phyloP scores from a whole-genome alignment of 2,329 filamentous ascomycete genomes.

The Aureobasidium uvarum region DNA sequence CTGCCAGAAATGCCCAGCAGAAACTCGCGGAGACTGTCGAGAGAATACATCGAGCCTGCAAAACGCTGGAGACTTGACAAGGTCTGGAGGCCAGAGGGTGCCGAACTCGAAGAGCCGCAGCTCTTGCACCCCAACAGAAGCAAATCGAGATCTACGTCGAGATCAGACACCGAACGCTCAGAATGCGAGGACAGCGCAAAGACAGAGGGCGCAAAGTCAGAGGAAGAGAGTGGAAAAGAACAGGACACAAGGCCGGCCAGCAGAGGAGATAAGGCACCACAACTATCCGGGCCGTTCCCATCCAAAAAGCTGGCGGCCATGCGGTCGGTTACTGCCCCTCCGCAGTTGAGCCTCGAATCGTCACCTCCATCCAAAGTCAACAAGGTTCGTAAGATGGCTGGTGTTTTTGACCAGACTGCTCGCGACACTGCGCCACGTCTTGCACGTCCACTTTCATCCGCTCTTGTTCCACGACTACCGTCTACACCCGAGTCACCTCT shows the following conservation, averaged over 20 bases:
- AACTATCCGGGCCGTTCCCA: conserved; percentile 1
- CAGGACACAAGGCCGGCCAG: conserved; percentile 6
- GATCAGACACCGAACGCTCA: conserved; percentile 12
- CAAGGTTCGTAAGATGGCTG: conserved; percentile 23
- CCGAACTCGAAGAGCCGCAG: conserved; percentile 27
- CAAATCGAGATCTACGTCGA: not conserved
- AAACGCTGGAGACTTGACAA: conserved; percentile 52
- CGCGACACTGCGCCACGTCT: not conserved
- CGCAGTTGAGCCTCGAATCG: conserved; percentile 46
- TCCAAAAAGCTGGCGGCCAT: conserved; percentile 20
- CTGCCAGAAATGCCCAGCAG: conserved; percentile 69
- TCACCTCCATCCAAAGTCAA: conserved; percentile 43
- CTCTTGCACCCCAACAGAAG: not conserved
- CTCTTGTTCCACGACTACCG: conserved; percentile 7
- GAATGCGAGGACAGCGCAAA: not conserved
- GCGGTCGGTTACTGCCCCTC: conserved; percentile 41
- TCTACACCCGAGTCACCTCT: conserved; percentile 14
- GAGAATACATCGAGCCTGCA: conserved; percentile 60
- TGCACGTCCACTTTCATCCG: not conserved
- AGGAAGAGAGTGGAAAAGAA: conserved; percentile 2
- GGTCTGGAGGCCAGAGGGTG: conserved; percentile 50
- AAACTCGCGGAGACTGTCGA: conserved; percentile 62
- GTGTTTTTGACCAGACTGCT: conserved; percentile 7
- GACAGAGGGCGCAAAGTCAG: conserved; percentile 11
- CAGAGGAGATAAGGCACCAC: conserved; percentile 10